Conservation (phyloP, 2,329 filamentous ascomycete species). For the Aspergillus awamori region DNA sequence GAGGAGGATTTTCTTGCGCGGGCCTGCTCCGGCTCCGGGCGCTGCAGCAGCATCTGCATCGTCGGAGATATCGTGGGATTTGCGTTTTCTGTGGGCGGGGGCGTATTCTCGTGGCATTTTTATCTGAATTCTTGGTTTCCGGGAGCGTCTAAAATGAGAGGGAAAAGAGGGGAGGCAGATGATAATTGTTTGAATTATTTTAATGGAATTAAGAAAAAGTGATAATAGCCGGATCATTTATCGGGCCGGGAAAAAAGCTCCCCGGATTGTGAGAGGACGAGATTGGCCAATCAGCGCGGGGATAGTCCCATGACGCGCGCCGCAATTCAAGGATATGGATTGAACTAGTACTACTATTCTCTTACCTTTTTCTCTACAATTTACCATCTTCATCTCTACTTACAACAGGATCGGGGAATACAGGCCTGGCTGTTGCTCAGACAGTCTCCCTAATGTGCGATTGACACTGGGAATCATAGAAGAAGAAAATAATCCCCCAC, state of each 20-base stretch:
- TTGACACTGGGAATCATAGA: background rate
- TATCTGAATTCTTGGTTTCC: no score
- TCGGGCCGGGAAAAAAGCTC: constrained; percentile 30
- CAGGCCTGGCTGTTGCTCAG: no score
- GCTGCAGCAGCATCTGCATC: constrained; percentile 16
- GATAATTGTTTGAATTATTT: background rate
- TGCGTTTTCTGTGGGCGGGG: constrained; percentile 31
- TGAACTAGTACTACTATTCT: background rate
- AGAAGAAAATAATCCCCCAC: no score
- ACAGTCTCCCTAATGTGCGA: background rate
- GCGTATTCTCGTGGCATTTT: constrained; percentile 22
- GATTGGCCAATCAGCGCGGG: constrained; percentile 30
- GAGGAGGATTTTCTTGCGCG: constrained; percentile 32
- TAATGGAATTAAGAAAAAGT: background rate
- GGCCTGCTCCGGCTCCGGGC: background rate
- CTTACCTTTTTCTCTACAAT: background rate
- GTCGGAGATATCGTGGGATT: constrained; percentile 30
- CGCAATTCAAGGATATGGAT: background rate
- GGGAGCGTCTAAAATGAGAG: background rate
- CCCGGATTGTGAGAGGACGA: constrained; percentile 17
- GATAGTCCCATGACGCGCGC: constrained; percentile 17
- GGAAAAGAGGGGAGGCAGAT: background rate
- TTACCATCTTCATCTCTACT: background rate
- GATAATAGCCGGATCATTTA: constrained; percentile 28
- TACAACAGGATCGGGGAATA: background rate